Base-by-base conservation (phyloP, 129 eudicot species). In the Gnaphalium uliginosum region DNA sequence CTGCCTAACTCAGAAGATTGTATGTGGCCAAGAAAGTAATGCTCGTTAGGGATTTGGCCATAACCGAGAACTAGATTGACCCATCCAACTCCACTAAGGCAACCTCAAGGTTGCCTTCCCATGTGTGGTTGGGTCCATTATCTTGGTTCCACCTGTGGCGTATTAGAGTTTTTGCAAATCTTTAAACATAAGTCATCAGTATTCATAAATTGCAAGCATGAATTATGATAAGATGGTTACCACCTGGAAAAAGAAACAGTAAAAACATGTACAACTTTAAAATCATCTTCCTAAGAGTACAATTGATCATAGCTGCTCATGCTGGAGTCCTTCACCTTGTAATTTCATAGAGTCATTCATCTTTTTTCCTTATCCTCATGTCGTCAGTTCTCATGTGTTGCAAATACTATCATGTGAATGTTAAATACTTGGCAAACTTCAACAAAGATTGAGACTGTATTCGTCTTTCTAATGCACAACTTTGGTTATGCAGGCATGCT, bases 401-500 rank as follows among this genome's bases (percentile, higher is more conserved):
- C 4, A 43, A 43, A 43, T 43, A 3, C 14, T 46, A 46, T 46
- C 18, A 46, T 3, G n/a, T 46, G 3, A 46, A 46, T 46, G n/a
- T 46, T 46, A 46, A 46, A 13, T 46, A 46, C 3, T 46, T 46
- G 53, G 53, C 9, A 14, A 46, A 46, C 17, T 46, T 14, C 3
- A 46, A 3, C n/a, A 59, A 26, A 25, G 51, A n/a, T 21, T 23
- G 21, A 65, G 30, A 29, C 30, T 2, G 4, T 37, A 21, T 17
- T 6, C 11, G n/a, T n/a, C 72, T 71, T 71, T 71, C 33, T 79
- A 37, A 79, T 26, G 5, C 39, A 11, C 41, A 11, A 19, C 25
- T 69, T n/a, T 68, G 64, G 56, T 56, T 60, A 22, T 77, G 30
- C 80, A 93, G 98, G 83, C 86, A 84, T 89, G 87, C 97, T 26